Percentiles rank a stretch among this genome's conserved stretches.
Conservation (phyloP, 129 eudicot species). For the Saussurea involucrata region DNA sequence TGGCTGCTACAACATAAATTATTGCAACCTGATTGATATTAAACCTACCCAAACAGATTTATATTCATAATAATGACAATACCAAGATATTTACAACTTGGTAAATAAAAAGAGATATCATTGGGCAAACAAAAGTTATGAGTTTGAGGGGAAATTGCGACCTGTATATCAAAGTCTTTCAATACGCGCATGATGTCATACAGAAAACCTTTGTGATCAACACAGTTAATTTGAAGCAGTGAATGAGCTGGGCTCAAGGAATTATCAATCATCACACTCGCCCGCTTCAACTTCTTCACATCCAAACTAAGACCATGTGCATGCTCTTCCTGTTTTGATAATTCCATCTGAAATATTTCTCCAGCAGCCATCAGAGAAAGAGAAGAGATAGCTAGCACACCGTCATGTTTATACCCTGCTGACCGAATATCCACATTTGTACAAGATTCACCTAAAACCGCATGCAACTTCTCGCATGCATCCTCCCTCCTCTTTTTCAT, state of each 20-base stretch:
- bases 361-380: slow-evolving; percentile 58
- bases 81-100: background rate
- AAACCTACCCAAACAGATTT: background rate
- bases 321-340: slow-evolving; percentile 50
- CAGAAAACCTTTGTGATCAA: slow-evolving; percentile 90
- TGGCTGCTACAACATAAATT: background rate
- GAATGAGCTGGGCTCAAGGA: slow-evolving; percentile 79
- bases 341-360: slow-evolving; percentile 59
- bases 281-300: slow-evolving; percentile 48
- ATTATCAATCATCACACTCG: slow-evolving; percentile 60
- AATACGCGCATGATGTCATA: slow-evolving; percentile 80
- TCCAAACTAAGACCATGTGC: slow-evolving; percentile 78
- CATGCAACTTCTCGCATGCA: slow-evolving; percentile 44
- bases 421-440: slow-evolving; percentile 56
- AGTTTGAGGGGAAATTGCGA: background rate
- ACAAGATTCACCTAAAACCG: slow-evolving; percentile 63
- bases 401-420: slow-evolving; percentile 44
- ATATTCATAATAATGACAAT: background rate
- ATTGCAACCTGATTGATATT: background rate
- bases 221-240: slow-evolving; percentile 69
- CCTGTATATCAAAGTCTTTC: slow-evolving; percentile 67
- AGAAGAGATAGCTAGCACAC: slow-evolving; percentile 43
- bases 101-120: no score
- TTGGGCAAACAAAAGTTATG: background rate
- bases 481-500: slow-evolving; percentile 66